These are phyloP conservation scores for Xylariales sp. DNA, from an alignment of 2,329 filamentous ascomycete genomes.

Conservation along the genomic window DNA sequence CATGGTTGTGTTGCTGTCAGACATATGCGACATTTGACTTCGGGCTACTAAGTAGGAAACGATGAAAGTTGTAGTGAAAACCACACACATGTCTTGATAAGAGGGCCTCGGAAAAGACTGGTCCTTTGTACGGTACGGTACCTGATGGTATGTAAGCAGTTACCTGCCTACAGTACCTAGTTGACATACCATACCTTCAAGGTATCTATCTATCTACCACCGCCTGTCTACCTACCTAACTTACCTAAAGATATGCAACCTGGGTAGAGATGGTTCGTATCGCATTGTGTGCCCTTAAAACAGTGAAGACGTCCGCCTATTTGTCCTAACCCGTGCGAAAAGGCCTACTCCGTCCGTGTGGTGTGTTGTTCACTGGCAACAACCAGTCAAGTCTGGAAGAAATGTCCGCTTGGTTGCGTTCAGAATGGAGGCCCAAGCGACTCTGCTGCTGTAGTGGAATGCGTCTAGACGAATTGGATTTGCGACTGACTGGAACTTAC, in stretches of 20 bases:
- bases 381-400: constrained; percentile 31
- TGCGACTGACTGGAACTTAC: constrained; percentile 33
- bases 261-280: constrained; percentile 16
- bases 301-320: constrained; percentile 33
- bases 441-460: constrained; percentile 29
- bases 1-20: constrained; percentile 8
- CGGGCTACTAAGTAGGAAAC: constrained; percentile 15
- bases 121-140: constrained; percentile 6
- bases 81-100: constrained; percentile 29
- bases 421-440: constrained; percentile 37
- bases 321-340: constrained; percentile 32
- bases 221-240: no score
- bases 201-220: no score
- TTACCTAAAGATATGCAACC: constrained; percentile 1
- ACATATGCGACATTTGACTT: constrained; percentile 24
- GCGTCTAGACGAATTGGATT: constrained; percentile 32
- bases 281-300: constrained; percentile 23
- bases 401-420: constrained; percentile 36
- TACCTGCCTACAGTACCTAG: not conserved
- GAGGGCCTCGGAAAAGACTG: constrained; percentile 19
- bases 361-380: constrained; percentile 38
- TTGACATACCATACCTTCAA: no score
- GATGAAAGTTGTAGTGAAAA: constrained; percentile 7
- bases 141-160: constrained; percentile 1
- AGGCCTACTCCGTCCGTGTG: constrained; percentile 29